A percentile compares a stretch with the other conserved stretches of the same genome.
Evolutionary conservation across 1,284 basidiomycete genomes (phyloP).

Genomic region (Cryptococcus jaspeensis): DNA sequence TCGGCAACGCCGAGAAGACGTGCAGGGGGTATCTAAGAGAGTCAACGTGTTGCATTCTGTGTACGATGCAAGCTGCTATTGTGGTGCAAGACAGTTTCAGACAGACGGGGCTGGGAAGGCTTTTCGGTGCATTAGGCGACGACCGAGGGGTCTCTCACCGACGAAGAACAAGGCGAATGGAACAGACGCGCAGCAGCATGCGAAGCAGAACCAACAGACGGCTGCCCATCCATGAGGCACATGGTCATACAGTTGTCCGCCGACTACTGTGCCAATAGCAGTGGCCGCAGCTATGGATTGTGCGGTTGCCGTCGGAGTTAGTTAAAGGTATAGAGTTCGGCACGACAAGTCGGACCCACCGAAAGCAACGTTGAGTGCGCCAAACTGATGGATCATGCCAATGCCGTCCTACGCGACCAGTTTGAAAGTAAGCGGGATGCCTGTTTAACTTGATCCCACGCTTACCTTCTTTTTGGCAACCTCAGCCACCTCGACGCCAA

Average conservation of each 20-base stretch:
- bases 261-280: conserved; percentile 39
- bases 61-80: not conserved
- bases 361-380: conserved; percentile 45
- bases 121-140: conserved; percentile 3
- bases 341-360: conserved; percentile 16
- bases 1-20: conserved; percentile 54
- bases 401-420: too few relatives aligned
- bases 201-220: conserved; percentile 33
- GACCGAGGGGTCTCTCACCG: conserved; percentile 12
- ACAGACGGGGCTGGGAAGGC: not conserved
- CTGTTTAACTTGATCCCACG: conserved; percentile 41
- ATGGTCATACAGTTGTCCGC: conserved; percentile 46
- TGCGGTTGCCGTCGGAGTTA: too few relatives aligned
- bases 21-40: conserved; percentile 48
- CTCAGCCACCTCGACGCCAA: conserved; percentile 30
- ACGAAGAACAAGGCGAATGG: conserved; percentile 17
- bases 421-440: too few relatives aligned
- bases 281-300: conserved; percentile 25
- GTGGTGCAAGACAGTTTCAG: too few relatives aligned
- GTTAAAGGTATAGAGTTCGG: not conserved
- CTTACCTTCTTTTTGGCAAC: conserved; percentile 28
- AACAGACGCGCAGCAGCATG: conserved; percentile 2
- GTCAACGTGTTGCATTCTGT: not conserved
- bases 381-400: too few relatives aligned
- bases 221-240: conserved; percentile 38